A percentile compares a stretch with the other conserved stretches of the same genome.
phyloP scores from a whole-genome alignment of 2,329 filamentous ascomycete genomes.

The Colletotrichum sp. region DNA sequence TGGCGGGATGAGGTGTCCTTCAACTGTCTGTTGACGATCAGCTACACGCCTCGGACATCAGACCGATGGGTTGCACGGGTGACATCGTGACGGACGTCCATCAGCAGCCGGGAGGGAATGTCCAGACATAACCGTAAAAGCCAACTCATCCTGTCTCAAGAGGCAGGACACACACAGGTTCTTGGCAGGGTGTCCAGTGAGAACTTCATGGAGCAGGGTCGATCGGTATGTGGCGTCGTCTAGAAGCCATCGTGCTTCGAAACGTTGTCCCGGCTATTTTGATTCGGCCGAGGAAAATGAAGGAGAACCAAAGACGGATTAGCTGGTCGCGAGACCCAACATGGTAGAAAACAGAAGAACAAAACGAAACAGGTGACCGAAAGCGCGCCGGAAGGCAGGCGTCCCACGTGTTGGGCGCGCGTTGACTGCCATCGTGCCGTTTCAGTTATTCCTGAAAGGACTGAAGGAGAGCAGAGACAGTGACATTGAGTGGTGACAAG shows the following conservation, averaged over 20 bases:
- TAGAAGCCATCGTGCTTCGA: background rate
- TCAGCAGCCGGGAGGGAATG: background rate
- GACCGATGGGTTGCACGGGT: background rate
- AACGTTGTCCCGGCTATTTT: background rate
- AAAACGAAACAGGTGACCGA: background rate
- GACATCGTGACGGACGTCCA: slow-evolving; percentile 2
- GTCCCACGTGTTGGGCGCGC: background rate
- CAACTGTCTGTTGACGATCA: background rate
- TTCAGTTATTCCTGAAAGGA: background rate
- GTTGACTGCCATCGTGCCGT: slow-evolving; percentile 4
- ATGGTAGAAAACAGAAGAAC: background rate
- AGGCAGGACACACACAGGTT: background rate
- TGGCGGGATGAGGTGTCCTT: background rate
- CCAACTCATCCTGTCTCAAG: background rate
- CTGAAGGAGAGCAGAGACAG: background rate
- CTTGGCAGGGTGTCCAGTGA: background rate
- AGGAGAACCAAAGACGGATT: background rate
- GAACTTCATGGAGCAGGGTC: background rate
- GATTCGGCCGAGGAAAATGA: background rate
- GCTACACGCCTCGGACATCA: background rate
- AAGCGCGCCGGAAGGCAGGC: background rate
- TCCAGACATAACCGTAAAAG: background rate
- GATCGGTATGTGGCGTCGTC: background rate
- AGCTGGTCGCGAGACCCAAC: background rate
- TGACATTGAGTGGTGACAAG: background rate